Evolutionary conservation across 2,329 filamentous ascomycete genomes (phyloP).

Genomic region (Alternaria longipes): DNA sequence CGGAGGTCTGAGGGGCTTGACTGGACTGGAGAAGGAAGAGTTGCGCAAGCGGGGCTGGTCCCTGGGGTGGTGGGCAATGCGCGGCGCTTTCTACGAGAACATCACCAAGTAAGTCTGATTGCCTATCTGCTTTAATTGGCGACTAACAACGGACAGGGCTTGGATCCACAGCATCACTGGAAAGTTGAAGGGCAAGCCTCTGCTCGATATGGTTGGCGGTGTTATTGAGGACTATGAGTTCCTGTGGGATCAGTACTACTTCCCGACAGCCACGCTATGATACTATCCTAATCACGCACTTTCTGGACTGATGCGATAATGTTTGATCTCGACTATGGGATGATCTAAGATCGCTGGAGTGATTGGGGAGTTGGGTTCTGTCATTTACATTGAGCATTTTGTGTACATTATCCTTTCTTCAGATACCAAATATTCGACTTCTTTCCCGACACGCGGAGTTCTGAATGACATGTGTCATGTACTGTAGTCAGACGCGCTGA

Average conservation of each 20-base stretch:
- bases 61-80: conserved; percentile 95
- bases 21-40: conserved; percentile 88
- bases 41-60: conserved; percentile 87
- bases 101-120: conserved; percentile 69
- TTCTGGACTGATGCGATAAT: not conserved
- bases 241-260: conserved; percentile 98
- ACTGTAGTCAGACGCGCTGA: not conserved
- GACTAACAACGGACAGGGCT: conserved; percentile 53
- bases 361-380: not conserved
- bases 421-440: conserved; percentile 30
- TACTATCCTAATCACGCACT: not conserved
- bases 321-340: not conserved
- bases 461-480: not conserved
- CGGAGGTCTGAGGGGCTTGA: conserved; percentile 77
- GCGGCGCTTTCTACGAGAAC: conserved; percentile 96
- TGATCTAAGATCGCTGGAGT: conserved; percentile 5
- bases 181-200: conserved; percentile 74
- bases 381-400: not conserved
- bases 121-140: not conserved
- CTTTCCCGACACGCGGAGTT: not conserved
- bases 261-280: conserved; percentile 70
- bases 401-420: conserved; percentile 23
- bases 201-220: conserved; percentile 82
- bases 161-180: conserved; percentile 74
- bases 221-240: conserved; percentile 97